Percentiles rank a stretch among this genome's conserved stretches.
Evolutionary conservation across 495 filamentous ascomycete genomes (phyloP).

Genomic region (Neurospora pannonica): DNA sequence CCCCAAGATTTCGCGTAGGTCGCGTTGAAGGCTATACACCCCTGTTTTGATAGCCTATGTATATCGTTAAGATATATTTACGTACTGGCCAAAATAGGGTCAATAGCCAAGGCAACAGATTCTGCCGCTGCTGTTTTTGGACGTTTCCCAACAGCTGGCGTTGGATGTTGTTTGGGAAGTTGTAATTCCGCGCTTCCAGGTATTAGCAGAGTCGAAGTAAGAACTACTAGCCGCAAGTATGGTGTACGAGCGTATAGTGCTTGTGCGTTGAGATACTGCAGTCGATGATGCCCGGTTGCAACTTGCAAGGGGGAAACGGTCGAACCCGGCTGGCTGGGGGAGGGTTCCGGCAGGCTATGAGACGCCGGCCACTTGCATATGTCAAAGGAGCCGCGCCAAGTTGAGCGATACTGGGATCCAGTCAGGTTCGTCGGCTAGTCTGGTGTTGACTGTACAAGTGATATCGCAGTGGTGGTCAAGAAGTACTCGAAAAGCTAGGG

Average conservation of each 20-base stretch:
- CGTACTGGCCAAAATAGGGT: conserved; percentile 18
- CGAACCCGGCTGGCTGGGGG: not conserved
- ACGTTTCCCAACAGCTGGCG: conserved; percentile 17
- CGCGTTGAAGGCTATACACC: conserved; percentile 19
- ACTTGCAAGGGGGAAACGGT: not conserved
- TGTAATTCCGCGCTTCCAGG: conserved; percentile 3
- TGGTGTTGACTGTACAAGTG: not conserved
- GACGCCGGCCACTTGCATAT: not conserved
- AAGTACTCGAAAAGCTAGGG: not conserved
- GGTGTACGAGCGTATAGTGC: not conserved
- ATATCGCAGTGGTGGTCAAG: not conserved
- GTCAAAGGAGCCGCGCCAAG: conserved; percentile 8
- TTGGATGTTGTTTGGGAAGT: not conserved
- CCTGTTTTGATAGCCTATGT: conserved; percentile 19
- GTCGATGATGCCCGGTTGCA: not conserved
- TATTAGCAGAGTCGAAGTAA: not conserved
- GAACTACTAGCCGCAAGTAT: not conserved
- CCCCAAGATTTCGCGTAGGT: conserved; percentile 18
- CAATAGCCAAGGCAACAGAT: conserved; percentile 19
- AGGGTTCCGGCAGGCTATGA: not conserved
- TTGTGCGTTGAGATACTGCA: not conserved
- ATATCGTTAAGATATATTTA: conserved; percentile 20
- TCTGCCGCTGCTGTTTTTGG: conserved; percentile 30
- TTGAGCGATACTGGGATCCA: conserved; percentile 1
- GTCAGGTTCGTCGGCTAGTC: conserved; percentile 5